Percentiles rank a stretch among this genome's conserved stretches.
phyloP scores from a whole-genome alignment of 1,284 basidiomycete genomes.

The Leccinum cinnamomeum region DNA sequence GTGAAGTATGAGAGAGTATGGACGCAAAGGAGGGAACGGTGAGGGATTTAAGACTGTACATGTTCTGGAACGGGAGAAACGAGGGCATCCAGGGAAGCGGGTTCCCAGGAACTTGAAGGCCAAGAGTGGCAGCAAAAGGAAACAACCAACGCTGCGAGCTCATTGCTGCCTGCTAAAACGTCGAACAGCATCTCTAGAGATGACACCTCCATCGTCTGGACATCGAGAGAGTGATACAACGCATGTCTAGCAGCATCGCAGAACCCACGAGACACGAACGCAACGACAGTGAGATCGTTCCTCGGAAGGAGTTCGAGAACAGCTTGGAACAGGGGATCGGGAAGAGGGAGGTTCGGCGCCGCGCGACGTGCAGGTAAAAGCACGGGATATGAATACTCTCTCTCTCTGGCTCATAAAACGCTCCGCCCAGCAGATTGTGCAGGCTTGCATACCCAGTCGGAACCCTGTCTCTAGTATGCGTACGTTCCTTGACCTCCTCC shows the following conservation, averaged over 20 bases:
- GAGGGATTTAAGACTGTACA: slow-evolving; percentile 30
- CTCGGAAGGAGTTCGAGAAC: slow-evolving; percentile 26
- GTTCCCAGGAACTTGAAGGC: slow-evolving; percentile 15
- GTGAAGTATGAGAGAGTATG: slow-evolving; percentile 22
- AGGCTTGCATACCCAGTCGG: slow-evolving; percentile 16
- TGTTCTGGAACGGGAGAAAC: slow-evolving; percentile 28
- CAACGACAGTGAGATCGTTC: slow-evolving; percentile 20
- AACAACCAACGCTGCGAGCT: slow-evolving; percentile 28
- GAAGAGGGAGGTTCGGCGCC: slow-evolving; percentile 12
- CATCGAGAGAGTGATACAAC: slow-evolving; percentile 27
- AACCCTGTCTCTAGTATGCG: background rate
- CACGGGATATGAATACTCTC: background rate
- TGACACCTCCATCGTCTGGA: slow-evolving; percentile 14
- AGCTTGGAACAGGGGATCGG: slow-evolving; percentile 21
- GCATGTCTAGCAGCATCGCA: slow-evolving; percentile 23
- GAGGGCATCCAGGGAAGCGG: slow-evolving; percentile 5
- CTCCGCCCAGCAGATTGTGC: slow-evolving; percentile 22
- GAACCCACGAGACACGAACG: slow-evolving; percentile 24
- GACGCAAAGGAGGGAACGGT: slow-evolving; percentile 28
- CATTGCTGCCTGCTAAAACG: slow-evolving; percentile 19
- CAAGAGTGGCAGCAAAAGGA: slow-evolving; percentile 25
- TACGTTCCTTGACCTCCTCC: background rate
- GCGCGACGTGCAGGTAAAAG: background rate
- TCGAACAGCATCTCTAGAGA: slow-evolving; percentile 19
- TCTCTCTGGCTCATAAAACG: slow-evolving; percentile 4